Base-by-base conservation (phyloP, 176 grass and related monocot genomes). In the Typha latifolia region DNA sequence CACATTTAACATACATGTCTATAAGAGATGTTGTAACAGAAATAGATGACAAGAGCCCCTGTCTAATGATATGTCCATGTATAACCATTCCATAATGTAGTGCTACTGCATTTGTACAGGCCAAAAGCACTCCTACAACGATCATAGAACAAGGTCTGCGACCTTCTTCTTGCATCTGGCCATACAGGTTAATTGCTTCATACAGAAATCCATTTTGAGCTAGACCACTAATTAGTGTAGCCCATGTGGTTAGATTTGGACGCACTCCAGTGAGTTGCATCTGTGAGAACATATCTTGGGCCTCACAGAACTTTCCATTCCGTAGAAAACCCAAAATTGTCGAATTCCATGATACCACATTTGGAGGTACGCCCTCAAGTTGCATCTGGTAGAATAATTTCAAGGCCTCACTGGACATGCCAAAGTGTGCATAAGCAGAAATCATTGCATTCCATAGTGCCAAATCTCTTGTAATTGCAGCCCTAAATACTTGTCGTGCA, bases 311-410 rank as follows among this genome's bases (percentile, higher is more conserved):
- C 21, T 63, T 37, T 26, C 70, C 59, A 48, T 73, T 73, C 15
- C 43, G 57, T 62, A 73, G 70, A 49, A 73, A 73, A 48, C 70
- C 37, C 20, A 49, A 29, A 49, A 73, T 51, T 49, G 62, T 34
- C 14, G 59, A 73, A 62, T 73, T 73, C 70, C 70, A 73, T 49
- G 70, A 73, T n/a, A 73, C 22, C 26, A 29, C 70, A 49, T 73
- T 73, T 29, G 59, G 56, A 2, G 37, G 37, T 47, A 62, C 14
- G n/a, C 14, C 14, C 47, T 73, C 70, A 5, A 73, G 34, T 37
- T 73, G 70, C 70, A 73, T 73, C 59, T 63, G 20, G 61, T 63
- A 73, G 59, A 73, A 63, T 1, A 73, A 19, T 20, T 73, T 63
- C 70, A 62, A 63, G 47, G 37, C 47, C 70, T 73, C 56, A 2